Base-by-base conservation (phyloP, 495 filamentous ascomycete genomes). In the Penicillium cosmopolitanum region DNA sequence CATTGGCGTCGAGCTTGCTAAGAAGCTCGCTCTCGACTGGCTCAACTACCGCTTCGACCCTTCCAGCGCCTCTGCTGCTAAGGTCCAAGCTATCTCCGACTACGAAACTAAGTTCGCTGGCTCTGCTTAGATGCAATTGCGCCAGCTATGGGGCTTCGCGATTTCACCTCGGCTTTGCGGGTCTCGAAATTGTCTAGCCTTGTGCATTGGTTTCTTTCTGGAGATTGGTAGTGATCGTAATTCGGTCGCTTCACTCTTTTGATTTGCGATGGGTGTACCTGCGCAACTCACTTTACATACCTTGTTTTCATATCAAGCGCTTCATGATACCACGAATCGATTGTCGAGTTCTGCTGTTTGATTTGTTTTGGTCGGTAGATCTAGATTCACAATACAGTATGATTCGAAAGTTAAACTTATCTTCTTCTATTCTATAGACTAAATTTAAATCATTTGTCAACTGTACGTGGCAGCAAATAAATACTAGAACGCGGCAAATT, bases 11-110 rank as follows among this genome's bases (percentile, higher is more conserved):
- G 91, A 96, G 68, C 73, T 96, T 33, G 91, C 91, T 38, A 81
- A 89, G 70, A 80, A 88, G 70, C 74, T 96, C 60, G 91, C 87
- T 13, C 85, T 82, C 65, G 91, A 94, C 78, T 96, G 89, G 89
- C 67, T 96, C 44, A 88, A 84, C 51, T 94, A 93, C 73, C 80
- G 86, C 50, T 96, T 94, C 74, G 91, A 96, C 73, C 80, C 85
- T 56, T 82, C 77, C 57, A 89, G 87, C 65, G 79, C 81, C 16
- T 91, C 87, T 68, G 89, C 88, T 15, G 82, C 81, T 40, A 93
- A 94, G 79, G 89, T 93, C 57, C 77, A 85, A 67, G 90, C 79
- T 16, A 95, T 95, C 69, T 82, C 77, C 60, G 80, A 92, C 57
- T 86, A 91, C 66, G 91, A 95, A 77, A 77, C 75, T 66, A 71